These are phyloP conservation scores for Brassica juncea DNA, from an alignment of 345 rosid species.

Conservation along the genomic window DNA sequence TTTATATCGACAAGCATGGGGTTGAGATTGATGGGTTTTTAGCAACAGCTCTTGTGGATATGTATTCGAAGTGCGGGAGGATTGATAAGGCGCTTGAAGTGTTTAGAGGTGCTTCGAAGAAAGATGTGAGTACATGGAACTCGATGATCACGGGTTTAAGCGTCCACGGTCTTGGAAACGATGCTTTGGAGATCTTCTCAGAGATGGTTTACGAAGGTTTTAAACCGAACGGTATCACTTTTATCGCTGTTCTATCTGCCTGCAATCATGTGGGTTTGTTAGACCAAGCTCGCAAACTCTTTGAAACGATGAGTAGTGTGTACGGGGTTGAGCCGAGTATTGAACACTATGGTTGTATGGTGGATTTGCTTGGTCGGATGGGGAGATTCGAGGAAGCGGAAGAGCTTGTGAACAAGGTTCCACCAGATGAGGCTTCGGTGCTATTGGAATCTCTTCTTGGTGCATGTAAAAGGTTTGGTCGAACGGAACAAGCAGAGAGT, in stretches of 20 bases:
- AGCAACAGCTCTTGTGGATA: slow-evolving; percentile 58
- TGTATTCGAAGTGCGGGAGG: slow-evolving; percentile 59
- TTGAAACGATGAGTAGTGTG: slow-evolving; percentile 45
- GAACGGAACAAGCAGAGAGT: slow-evolving; percentile 45
- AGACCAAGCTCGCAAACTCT: slow-evolving; percentile 44
- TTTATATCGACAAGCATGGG: slow-evolving; percentile 45
- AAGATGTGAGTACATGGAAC: slow-evolving; percentile 58
- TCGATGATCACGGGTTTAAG: slow-evolving; percentile 55
- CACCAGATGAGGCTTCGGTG: slow-evolving; percentile 37
- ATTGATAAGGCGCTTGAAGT: slow-evolving; percentile 53
- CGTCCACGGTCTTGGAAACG: slow-evolving; percentile 45
- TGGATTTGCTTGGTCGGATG: slow-evolving; percentile 53
- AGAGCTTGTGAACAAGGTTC: slow-evolving; percentile 38
- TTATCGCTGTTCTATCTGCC: slow-evolving; percentile 48
- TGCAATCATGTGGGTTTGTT: slow-evolving; percentile 59
- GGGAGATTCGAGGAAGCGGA: slow-evolving; percentile 51
- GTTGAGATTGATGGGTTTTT: slow-evolving; percentile 42
- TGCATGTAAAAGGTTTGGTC: slow-evolving; percentile 51
- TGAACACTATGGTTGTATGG: slow-evolving; percentile 58
- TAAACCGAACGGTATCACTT: slow-evolving; percentile 49
- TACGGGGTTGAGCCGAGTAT: slow-evolving; percentile 49
- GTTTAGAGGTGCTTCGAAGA: slow-evolving; percentile 40
- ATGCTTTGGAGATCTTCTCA: slow-evolving; percentile 49
- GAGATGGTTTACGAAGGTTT: slow-evolving; percentile 54
- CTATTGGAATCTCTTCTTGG: slow-evolving; percentile 45